These are phyloP conservation scores for Nothophytophthora sp. DNA, from an alignment of 352 stramenopile genomes.

Conservation along the genomic window DNA sequence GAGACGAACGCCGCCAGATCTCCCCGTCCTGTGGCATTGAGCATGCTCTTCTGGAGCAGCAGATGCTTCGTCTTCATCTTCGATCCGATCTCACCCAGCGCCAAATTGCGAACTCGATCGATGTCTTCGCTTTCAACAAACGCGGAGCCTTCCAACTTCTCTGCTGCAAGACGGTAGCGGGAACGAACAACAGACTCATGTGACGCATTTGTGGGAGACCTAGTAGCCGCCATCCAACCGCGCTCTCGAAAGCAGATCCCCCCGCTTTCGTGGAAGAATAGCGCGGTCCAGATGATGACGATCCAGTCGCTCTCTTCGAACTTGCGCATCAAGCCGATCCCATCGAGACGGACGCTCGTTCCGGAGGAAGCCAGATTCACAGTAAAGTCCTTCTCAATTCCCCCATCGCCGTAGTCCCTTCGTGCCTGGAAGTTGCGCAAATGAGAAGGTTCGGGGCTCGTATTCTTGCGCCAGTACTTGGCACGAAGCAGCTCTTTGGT, in stretches of 20 bases:
- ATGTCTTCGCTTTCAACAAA: constrained; percentile 32
- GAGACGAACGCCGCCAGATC: constrained; percentile 27
- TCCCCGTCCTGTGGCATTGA: constrained; percentile 14
- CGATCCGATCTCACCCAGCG: constrained; percentile 19
- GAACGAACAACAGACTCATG: constrained; percentile 23
- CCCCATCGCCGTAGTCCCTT: constrained; percentile 12
- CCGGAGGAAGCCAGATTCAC: constrained; percentile 20
- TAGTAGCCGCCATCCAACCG: constrained; percentile 21
- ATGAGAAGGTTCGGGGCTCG: constrained; percentile 8
- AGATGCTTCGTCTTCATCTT: constrained; percentile 29
- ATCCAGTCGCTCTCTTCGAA: constrained; percentile 25
- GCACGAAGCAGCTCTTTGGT: constrained; percentile 19
- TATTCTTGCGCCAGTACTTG: no score
- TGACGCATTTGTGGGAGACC: constrained; percentile 6
- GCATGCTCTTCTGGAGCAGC: constrained; percentile 27
- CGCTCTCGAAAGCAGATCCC: constrained; percentile 28
- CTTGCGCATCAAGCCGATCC: constrained; percentile 14
- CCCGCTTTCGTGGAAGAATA: constrained; percentile 29
- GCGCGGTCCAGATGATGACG: constrained; percentile 25
- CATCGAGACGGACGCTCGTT: constrained; percentile 23
- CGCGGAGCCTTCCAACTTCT: constrained; percentile 18
- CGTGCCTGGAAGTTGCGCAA: constrained; percentile 22
- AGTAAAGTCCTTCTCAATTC: constrained; percentile 22
- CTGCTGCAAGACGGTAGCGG: constrained; percentile 19
- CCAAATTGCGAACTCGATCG: constrained; percentile 29